These are phyloP conservation scores for Neofusicoccum cordaticola DNA, from an alignment of 2,329 filamentous ascomycete genomes.

Conservation along the genomic window DNA sequence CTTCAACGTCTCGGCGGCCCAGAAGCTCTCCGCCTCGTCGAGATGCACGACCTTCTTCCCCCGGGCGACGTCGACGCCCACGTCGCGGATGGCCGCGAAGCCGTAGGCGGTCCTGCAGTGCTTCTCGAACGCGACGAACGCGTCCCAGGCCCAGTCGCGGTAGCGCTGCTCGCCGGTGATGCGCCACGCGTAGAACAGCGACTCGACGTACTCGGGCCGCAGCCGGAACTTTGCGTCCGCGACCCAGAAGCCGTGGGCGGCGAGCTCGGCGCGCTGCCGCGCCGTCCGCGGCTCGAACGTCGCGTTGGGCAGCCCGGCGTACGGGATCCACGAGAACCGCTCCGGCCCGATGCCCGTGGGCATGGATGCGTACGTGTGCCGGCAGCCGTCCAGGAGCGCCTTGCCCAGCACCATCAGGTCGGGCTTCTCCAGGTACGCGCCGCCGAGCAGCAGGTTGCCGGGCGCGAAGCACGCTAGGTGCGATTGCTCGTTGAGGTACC, in stretches of 20 bases:
- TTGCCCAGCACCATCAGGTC: conserved; percentile 36
- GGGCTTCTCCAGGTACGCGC: conserved; percentile 30
- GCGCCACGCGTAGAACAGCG: conserved; percentile 41
- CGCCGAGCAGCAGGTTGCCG: conserved; percentile 40
- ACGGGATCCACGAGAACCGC: conserved; percentile 38
- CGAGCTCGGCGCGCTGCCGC: conserved; percentile 30
- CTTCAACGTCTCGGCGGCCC: conserved; percentile 42
- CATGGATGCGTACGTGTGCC: conserved; percentile 36
- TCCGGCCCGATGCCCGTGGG: conserved; percentile 40
- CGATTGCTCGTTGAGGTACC: conserved; percentile 37
- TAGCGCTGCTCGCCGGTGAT: conserved; percentile 40
- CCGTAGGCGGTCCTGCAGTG: conserved; percentile 39
- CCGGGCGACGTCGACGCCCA: conserved; percentile 21
- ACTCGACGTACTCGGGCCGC: conserved; percentile 40
- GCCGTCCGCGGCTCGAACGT: conserved; percentile 28
- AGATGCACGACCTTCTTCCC: conserved; percentile 30
- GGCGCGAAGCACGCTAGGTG: conserved; percentile 43
- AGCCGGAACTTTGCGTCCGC: conserved; percentile 33
- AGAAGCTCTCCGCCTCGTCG: conserved; percentile 40
- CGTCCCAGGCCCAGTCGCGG: conserved; percentile 44
- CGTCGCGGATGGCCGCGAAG: conserved; percentile 38
- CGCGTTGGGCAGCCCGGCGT: conserved; percentile 32
- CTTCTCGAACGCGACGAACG: conserved; percentile 35
- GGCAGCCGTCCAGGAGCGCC: conserved; percentile 41
- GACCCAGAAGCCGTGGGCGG: conserved; percentile 33